phyloP scores from a whole-genome alignment of 805 yeast genomes.

The Candida silvicultrix region DNA sequence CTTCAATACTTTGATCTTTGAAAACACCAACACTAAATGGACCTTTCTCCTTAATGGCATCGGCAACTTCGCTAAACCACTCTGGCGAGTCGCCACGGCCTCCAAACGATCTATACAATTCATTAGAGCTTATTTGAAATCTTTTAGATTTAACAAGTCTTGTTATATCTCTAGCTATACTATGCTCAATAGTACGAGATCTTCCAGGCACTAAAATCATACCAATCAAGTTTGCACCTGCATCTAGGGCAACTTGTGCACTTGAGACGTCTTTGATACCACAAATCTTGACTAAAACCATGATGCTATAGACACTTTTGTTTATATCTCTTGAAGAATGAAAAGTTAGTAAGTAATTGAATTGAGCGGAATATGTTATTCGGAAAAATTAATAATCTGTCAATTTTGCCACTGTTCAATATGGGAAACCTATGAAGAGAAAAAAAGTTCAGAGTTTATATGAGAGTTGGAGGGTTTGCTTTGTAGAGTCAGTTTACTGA shows the following conservation, averaged over 20 bases:
- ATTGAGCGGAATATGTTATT: too few relatives aligned
- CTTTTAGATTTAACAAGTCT: constrained; percentile 23
- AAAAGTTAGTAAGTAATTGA: too few relatives aligned
- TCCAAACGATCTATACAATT: background rate
- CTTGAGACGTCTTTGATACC: constrained; percentile 68
- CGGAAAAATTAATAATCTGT: too few relatives aligned
- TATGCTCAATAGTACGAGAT: constrained; percentile 55
- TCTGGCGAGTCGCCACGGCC: background rate
- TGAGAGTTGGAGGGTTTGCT: background rate
- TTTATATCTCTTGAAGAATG: too few relatives aligned
- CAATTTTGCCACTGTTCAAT: background rate
- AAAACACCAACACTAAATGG: constrained; percentile 87
- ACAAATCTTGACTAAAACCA: constrained; percentile 70
- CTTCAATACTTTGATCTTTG: constrained; percentile 68
- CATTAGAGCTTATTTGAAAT: constrained; percentile 11
- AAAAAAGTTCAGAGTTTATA: background rate
- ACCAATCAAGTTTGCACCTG: constrained; percentile 77
- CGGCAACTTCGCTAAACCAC: constrained; percentile 8
- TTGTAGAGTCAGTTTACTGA: constrained; percentile 2
- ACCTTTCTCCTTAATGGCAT: constrained; percentile 32
- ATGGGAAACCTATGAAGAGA: background rate
- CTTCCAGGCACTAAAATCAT: constrained; percentile 83
- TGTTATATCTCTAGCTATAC: constrained; percentile 42
- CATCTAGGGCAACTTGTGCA: constrained; percentile 60
- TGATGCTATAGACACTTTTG: too few relatives aligned